Percentiles rank a stretch among this genome's conserved stretches.
These are phyloP conservation scores for Medicago truncatula DNA, from an alignment of 306 rosid species.

Conservation along the genomic window DNA sequence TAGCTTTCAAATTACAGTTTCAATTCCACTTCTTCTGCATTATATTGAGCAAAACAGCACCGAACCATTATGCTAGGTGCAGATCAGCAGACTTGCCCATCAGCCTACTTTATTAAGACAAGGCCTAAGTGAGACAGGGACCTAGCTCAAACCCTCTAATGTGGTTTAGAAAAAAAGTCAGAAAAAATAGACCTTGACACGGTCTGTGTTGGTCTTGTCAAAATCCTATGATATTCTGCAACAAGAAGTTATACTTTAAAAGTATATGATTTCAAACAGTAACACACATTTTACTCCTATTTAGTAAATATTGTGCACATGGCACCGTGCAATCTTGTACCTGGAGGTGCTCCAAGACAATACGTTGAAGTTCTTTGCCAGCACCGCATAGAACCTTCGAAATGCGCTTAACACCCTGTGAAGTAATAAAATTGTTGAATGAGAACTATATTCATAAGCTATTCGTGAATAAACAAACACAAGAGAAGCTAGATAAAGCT, in stretches of 20 bases:
- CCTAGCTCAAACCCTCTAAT: constrained; percentile 30
- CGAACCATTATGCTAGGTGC: constrained; percentile 22
- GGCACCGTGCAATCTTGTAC: constrained; percentile 51
- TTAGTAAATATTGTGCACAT: constrained; percentile 20
- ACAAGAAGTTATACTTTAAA: constrained; percentile 19
- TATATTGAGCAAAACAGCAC: constrained; percentile 35
- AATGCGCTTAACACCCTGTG: constrained; percentile 88
- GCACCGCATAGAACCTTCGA: constrained; percentile 87
- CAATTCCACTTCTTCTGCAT: not conserved
- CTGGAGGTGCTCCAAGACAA: constrained; percentile 94
- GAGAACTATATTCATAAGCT: constrained; percentile 38
- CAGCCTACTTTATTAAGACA: constrained; percentile 15
- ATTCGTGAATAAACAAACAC: constrained; percentile 35
- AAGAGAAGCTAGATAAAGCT: constrained; percentile 30
- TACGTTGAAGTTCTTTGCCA: constrained; percentile 92
- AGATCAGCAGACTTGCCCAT: constrained; percentile 22
- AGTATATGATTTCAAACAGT: constrained; percentile 32
- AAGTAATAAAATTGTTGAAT: constrained; percentile 46
- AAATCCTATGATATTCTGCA: constrained; percentile 10
- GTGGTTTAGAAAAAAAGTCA: constrained; percentile 5
- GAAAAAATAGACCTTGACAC: constrained; percentile 25
- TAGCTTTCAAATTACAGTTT: constrained; percentile 15
- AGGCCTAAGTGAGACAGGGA: constrained; percentile 20
- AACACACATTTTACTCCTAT: constrained; percentile 8
- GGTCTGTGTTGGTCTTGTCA: not conserved